A percentile compares a stretch with the other conserved stretches of the same genome.
Conservation (phyloP, 129 eudicot genomes). For the Chrysanthemum seticuspe region DNA sequence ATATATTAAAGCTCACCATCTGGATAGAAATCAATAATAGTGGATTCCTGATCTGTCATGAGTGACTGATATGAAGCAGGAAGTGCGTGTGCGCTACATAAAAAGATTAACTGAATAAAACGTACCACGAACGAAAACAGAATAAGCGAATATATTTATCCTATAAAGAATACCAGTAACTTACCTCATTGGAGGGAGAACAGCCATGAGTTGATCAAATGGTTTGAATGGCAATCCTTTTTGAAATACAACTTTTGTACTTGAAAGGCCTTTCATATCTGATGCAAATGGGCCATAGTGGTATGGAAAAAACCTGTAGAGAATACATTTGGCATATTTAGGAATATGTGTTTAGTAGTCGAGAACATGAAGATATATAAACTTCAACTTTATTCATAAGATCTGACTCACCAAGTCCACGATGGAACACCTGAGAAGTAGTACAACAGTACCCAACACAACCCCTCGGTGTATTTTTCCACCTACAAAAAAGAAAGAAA, state of each 20-base stretch:
- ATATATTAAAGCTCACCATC: slow-evolving; percentile 29
- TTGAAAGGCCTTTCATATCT: slow-evolving; percentile 54
- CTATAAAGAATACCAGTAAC: neutral
- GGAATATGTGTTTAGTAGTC: neutral
- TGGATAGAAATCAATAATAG: slow-evolving; percentile 46
- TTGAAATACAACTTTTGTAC: slow-evolving; percentile 33
- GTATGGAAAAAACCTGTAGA: slow-evolving; percentile 53
- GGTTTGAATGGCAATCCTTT: slow-evolving; percentile 57
- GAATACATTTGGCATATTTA: no score
- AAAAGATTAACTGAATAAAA: neutral
- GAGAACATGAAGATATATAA: neutral
- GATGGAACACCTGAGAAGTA: slow-evolving; percentile 68
- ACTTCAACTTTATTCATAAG: neutral
- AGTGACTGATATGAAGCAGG: slow-evolving; percentile 40
- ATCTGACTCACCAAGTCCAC: slow-evolving; percentile 56
- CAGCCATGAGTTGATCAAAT: slow-evolving; percentile 73
- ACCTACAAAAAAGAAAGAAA: slow-evolving; percentile 35
- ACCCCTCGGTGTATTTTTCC: slow-evolving; percentile 51
- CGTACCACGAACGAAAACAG: neutral
- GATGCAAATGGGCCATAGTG: slow-evolving; percentile 73
- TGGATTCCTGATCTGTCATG: slow-evolving; percentile 45
- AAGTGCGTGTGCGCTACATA: slow-evolving; percentile 55
- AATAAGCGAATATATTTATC: neutral
- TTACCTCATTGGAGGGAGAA: slow-evolving; percentile 61
- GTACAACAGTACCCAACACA: slow-evolving; percentile 66